Conservation (phyloP, 768 basidiomycete species). For the Mycena kentingensis region DNA sequence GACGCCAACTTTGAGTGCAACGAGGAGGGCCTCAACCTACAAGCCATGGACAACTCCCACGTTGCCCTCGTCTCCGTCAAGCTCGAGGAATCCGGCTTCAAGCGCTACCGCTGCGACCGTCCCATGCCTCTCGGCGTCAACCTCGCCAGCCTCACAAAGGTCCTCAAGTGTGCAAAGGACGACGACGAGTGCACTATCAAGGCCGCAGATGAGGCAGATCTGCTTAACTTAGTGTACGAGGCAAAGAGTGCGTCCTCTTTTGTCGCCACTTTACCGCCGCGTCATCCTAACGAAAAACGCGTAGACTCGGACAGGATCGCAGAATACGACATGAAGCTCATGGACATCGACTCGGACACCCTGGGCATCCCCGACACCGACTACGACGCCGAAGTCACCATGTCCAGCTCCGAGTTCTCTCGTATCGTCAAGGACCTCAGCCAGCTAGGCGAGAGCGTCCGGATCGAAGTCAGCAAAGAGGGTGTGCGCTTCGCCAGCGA, state of each 20-base stretch:
- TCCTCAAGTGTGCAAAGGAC: slow-evolving; percentile 96
- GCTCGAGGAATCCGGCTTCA: slow-evolving; percentile 78
- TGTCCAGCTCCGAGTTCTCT: slow-evolving; percentile 84
- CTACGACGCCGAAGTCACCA: slow-evolving; percentile 89
- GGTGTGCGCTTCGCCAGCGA: slow-evolving; percentile 92
- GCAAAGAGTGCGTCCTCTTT: slow-evolving; percentile 66
- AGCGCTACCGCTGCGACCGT: slow-evolving; percentile 89
- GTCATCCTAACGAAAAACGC: slow-evolving; percentile 4
- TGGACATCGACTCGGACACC: slow-evolving; percentile 97
- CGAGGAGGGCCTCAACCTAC: slow-evolving; percentile 91
- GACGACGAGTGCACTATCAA: slow-evolving; percentile 91
- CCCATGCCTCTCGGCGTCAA: slow-evolving; percentile 92
- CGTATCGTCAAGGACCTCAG: slow-evolving; percentile 93
- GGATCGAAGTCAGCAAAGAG: slow-evolving; percentile 95
- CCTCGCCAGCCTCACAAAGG: slow-evolving; percentile 86
- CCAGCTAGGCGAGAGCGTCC: slow-evolving; percentile 88
- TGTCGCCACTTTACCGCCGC: background rate
- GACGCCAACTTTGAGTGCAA: slow-evolving; percentile 98
- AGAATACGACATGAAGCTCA: slow-evolving; percentile 98
- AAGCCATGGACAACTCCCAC: slow-evolving; percentile 99
- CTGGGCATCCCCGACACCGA: slow-evolving; percentile 97
- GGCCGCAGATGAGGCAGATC: slow-evolving; percentile 87
- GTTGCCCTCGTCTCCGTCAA: slow-evolving; percentile 94
- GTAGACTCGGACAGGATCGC: slow-evolving; percentile 90
- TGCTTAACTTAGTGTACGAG: slow-evolving; percentile 87